phyloP scores from a whole-genome alignment of 139 green algal genomes.

The Desmodesmus armatus region DNA sequence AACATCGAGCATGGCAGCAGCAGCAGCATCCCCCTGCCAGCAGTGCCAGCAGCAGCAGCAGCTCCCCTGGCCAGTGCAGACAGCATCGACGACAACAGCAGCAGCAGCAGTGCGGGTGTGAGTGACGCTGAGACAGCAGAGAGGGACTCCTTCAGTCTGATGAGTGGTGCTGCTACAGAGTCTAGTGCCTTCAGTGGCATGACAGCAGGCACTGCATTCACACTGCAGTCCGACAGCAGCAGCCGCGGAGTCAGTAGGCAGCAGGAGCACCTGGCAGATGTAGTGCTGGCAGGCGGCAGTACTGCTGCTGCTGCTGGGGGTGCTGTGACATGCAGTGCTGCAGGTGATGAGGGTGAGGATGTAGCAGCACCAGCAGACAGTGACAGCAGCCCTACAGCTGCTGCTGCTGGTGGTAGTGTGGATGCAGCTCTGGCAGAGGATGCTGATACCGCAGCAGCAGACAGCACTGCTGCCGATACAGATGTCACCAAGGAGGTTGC shows the following conservation, averaged over 20 bases:
- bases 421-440: background rate
- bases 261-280: constrained; percentile 36
- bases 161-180: constrained; percentile 8
- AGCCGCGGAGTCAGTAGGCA: background rate
- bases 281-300: background rate
- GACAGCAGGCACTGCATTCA: constrained; percentile 34
- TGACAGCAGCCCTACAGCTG: background rate
- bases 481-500: background rate
- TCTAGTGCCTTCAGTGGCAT: constrained; percentile 29
- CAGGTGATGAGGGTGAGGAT: background rate
- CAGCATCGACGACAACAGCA: too few relatives aligned
- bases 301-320: constrained; percentile 1
- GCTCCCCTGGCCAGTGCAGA: background rate
- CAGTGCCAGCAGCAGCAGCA: too few relatives aligned
- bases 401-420: background rate
- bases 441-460: background rate
- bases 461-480: background rate
- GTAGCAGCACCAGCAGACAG: background rate
- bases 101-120: background rate
- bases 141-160: background rate
- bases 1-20: too few relatives aligned
- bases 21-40: too few relatives aligned
- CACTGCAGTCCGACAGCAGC: constrained; percentile 11
- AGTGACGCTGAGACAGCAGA: background rate
- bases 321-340: background rate